Percentiles rank a stretch among this genome's conserved stretches.
phyloP scores from a whole-genome alignment of 2,329 filamentous ascomycete genomes.

The Talaromyces rugulosus region DNA sequence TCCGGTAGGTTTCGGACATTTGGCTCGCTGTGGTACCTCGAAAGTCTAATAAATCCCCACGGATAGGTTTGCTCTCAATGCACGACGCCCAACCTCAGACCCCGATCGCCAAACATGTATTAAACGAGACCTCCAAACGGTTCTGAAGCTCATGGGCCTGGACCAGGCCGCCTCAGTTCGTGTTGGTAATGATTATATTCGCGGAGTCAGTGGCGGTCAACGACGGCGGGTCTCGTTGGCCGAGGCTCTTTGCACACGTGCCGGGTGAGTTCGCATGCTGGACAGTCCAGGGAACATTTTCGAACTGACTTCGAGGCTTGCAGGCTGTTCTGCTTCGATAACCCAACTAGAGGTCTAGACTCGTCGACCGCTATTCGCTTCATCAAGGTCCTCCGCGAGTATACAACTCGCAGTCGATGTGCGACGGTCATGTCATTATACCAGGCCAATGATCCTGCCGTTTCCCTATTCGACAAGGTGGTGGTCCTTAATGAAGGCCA shows the following conservation, averaged over 20 bases:
- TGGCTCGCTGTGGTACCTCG: too few species aligned
- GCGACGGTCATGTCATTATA: constrained; percentile 49
- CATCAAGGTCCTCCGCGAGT: constrained; percentile 44
- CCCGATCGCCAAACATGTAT: too few species aligned
- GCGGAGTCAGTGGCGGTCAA: constrained; percentile 59
- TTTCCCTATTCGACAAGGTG: constrained; percentile 55
- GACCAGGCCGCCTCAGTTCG: constrained; percentile 50
- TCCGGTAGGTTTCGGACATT: too few species aligned
- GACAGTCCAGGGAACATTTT: too few species aligned
- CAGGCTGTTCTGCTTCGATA: constrained; percentile 36
- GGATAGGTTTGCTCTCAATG: constrained; percentile 68
- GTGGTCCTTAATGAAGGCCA: constrained; percentile 65
- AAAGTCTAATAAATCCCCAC: too few species aligned
- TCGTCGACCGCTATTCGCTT: constrained; percentile 55
- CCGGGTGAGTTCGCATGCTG: constrained; percentile 28
- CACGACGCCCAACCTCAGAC: constrained; percentile 34
- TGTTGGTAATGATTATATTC: constrained; percentile 52
- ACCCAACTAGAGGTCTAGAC: constrained; percentile 49
- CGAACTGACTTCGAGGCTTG: too few species aligned
- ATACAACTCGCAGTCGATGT: constrained; percentile 42
- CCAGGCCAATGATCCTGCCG: constrained; percentile 44
- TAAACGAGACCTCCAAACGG: constrained; percentile 1
- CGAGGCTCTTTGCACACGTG: constrained; percentile 47
- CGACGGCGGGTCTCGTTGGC: constrained; percentile 60
- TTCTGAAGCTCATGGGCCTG: constrained; percentile 42